These are phyloP conservation scores for Pseudonitzschia pungens DNA, from an alignment of 108 stramenopile species.

Conservation along the genomic window DNA sequence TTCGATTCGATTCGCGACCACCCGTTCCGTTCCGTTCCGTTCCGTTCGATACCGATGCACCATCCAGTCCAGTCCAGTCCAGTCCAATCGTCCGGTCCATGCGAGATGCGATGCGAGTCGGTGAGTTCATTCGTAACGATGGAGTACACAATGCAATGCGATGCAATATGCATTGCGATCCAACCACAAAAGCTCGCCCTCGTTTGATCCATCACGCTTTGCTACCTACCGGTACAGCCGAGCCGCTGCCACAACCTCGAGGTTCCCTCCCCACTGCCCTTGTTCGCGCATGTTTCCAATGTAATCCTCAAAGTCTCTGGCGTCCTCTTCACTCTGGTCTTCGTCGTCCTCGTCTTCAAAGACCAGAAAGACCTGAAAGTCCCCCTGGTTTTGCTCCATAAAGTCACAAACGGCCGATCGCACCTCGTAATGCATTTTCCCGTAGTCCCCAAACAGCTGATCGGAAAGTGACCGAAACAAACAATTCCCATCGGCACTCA, in stretches of 20 bases:
- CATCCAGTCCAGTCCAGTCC: too few species aligned
- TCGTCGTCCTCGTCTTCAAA: constrained; percentile 68
- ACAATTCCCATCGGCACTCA: constrained; percentile 81
- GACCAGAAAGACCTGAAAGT: constrained; percentile 69
- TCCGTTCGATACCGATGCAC: too few species aligned
- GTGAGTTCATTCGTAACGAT: too few species aligned
- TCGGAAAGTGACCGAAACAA: constrained; percentile 84
- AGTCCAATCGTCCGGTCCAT: too few species aligned
- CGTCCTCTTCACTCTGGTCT: constrained; percentile 56
- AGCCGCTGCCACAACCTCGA: constrained; percentile 82
- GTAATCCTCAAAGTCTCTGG: constrained; percentile 66
- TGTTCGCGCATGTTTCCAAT: constrained; percentile 66
- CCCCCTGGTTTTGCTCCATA: constrained; percentile 57
- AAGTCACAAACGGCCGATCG: constrained; percentile 70
- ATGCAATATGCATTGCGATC: too few species aligned
- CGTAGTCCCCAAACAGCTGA: constrained; percentile 68
- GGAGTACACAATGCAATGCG: too few species aligned
- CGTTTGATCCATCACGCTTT: not conserved
- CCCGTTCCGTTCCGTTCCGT: too few species aligned
- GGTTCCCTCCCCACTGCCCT: constrained; percentile 73
- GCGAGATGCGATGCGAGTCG: too few species aligned
- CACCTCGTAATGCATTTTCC: constrained; percentile 49
- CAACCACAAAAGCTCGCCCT: too few species aligned
- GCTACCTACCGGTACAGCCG: constrained; percentile 56
- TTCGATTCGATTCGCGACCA: not conserved